phyloP scores from a whole-genome alignment of 148 eudicot species.

The Chenopodium formosanum region DNA sequence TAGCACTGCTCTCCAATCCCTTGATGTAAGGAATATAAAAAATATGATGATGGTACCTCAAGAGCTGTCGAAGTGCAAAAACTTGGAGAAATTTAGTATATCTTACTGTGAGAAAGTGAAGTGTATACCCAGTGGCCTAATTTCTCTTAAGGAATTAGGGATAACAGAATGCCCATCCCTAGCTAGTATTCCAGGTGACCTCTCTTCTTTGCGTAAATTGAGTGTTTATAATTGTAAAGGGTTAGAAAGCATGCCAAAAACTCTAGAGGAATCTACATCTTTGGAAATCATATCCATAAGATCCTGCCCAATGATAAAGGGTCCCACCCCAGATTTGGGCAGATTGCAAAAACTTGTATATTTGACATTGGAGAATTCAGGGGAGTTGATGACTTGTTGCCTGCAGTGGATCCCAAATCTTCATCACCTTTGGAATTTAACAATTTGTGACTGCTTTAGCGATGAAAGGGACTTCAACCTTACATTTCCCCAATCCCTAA shows the following conservation, averaged over 20 bases:
- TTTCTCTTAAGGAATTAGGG: not conserved
- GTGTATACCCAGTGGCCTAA: not conserved
- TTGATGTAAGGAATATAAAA: accelerated
- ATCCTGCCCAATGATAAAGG: not conserved
- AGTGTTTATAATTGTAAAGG: not conserved
- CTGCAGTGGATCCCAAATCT: not conserved
- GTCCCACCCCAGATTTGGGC: not conserved
- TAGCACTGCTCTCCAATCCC: not conserved
- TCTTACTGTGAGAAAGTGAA: not conserved
- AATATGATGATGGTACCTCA: not conserved
- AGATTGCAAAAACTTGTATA: not conserved
- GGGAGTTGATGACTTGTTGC: not conserved
- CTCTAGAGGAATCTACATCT: not conserved
- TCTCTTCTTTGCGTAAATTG: not conserved
- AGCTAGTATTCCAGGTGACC: not conserved
- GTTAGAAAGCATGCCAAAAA: not conserved
- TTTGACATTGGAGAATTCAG: not conserved
- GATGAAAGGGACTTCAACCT: not conserved
- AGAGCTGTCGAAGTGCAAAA: not conserved
- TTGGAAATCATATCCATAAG: not conserved
- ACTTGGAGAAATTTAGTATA: not conserved
- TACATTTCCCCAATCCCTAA: not conserved
- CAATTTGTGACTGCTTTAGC: not conserved
- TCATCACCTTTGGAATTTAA: not conserved
- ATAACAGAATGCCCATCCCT: not conserved